phyloP scores from a whole-genome alignment of 352 stramenopile species.

The Globisporangium solare region DNA sequence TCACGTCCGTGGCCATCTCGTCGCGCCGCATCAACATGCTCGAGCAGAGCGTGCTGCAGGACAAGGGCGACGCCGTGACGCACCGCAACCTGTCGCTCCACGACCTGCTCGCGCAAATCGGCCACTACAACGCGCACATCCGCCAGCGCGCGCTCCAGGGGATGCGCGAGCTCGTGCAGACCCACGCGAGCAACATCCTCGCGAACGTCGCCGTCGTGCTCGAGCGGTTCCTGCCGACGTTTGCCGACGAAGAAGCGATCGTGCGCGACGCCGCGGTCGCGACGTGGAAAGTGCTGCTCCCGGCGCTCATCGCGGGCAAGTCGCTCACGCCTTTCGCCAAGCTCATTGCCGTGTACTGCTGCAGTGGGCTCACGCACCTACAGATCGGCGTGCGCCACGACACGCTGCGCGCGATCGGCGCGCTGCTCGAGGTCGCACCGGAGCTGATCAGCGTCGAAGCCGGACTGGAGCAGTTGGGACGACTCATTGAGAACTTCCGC shows the following conservation, averaged over 20 bases:
- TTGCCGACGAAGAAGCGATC: conserved; percentile 76
- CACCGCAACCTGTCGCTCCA: conserved; percentile 62
- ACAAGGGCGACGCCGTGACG: conserved; percentile 67
- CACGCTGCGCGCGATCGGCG: conserved; percentile 61
- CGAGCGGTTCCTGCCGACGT: conserved; percentile 69
- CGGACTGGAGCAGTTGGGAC: conserved; percentile 46
- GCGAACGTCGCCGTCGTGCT: conserved; percentile 70
- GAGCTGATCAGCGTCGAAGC: conserved; percentile 53
- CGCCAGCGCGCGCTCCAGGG: conserved; percentile 66
- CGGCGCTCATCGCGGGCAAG: conserved; percentile 43
- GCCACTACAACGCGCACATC: conserved; percentile 82
- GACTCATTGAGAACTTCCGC: conserved; percentile 76
- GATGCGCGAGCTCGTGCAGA: conserved; percentile 51
- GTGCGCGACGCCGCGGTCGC: conserved; percentile 67
- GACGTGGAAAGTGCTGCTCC: conserved; percentile 65
- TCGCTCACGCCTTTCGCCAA: conserved; percentile 63
- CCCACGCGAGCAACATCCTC: conserved; percentile 49
- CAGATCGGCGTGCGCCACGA: conserved; percentile 74
- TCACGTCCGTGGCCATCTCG: conserved; percentile 68
- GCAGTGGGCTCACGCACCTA: conserved; percentile 74
- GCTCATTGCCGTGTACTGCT: conserved; percentile 75
- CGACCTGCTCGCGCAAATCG: conserved; percentile 59
- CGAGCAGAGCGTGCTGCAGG: conserved; percentile 70
- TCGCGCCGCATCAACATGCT: conserved; percentile 80
- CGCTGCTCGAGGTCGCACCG: conserved; percentile 52